Percentiles rank a stretch among this genome's conserved stretches.
phyloP scores from a whole-genome alignment of 345 rosid species.

The Linum lewisii region DNA sequence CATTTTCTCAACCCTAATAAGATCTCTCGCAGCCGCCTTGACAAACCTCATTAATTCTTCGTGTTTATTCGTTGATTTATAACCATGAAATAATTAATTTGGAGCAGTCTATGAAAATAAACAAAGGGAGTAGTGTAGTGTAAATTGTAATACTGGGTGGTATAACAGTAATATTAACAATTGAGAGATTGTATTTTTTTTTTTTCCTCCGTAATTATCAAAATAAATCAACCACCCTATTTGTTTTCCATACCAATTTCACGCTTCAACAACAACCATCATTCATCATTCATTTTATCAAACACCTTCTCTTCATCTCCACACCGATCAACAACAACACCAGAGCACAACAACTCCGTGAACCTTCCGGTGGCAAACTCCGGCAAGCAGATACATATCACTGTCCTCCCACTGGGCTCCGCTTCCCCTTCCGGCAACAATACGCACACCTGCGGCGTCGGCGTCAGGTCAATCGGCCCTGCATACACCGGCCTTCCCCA shows the following conservation, averaged over 20 bases:
- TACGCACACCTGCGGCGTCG: conserved; percentile 86
- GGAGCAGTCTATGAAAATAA: too few species aligned
- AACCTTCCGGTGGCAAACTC: conserved; percentile 42
- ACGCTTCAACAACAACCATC: neutral
- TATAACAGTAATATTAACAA: too few species aligned
- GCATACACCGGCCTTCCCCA: conserved; percentile 84
- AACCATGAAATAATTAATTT: too few species aligned
- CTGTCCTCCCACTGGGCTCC: conserved; percentile 43
- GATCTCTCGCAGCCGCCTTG: too few species aligned
- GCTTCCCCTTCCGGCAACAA: conserved; percentile 62
- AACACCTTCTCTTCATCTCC: neutral
- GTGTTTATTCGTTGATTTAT: too few species aligned
- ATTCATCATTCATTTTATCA: neutral
- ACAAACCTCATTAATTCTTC: too few species aligned
- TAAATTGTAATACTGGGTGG: too few species aligned
- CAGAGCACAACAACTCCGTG: conserved; percentile 31
- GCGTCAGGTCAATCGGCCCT: conserved; percentile 79
- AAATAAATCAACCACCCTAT: too few species aligned
- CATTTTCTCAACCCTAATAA: too few species aligned
- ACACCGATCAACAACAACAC: neutral
- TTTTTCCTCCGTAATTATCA: too few species aligned
- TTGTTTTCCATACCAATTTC: neutral
- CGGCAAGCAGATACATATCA: conserved; percentile 84
- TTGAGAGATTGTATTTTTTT: too few species aligned
- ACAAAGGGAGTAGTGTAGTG: too few species aligned